Conservation (phyloP, 1,139 yeast genomes). For the Geotrichum restrictum region DNA sequence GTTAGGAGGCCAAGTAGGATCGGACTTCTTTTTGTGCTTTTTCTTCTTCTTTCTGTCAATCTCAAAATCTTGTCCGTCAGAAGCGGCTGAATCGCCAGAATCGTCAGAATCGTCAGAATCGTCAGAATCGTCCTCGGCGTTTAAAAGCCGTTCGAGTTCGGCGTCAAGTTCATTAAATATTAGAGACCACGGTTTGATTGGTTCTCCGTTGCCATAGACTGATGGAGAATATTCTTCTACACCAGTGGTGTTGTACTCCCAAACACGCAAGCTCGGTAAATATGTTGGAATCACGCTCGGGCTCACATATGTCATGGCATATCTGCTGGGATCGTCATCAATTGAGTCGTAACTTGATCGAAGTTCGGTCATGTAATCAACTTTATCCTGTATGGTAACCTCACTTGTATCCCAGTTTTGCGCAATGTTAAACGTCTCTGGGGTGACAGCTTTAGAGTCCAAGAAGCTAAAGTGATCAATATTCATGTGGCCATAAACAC, state of each 20-base stretch:
- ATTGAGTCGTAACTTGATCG: conserved; percentile 17
- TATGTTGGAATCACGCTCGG: conserved; percentile 80
- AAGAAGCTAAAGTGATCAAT: conserved; percentile 77
- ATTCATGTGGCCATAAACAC: conserved; percentile 85
- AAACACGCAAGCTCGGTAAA: conserved; percentile 74
- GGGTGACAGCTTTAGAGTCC: conserved; percentile 46
- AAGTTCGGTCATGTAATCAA: conserved; percentile 24
- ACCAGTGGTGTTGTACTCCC: conserved; percentile 76
- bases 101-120: neutral
- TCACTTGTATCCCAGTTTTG: conserved; percentile 19
- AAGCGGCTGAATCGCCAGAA: neutral
- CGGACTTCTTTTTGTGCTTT: conserved; percentile 39
- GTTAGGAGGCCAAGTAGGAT: conserved; percentile 63
- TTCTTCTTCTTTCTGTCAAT: conserved; percentile 28
- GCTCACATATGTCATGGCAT: conserved; percentile 64
- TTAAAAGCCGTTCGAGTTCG: conserved; percentile 27
- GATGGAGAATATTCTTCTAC: conserved; percentile 34
- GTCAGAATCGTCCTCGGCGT: conserved; percentile 28
- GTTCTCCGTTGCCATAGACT: conserved; percentile 24
- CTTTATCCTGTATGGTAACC: conserved; percentile 14
- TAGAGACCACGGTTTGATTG: conserved; percentile 45
- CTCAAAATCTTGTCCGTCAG: conserved; percentile 27
- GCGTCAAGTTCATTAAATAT: conserved; percentile 50
- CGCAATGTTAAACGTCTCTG: neutral
- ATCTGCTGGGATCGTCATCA: conserved; percentile 47